Base-by-base conservation (phyloP, 1,284 basidiomycete genomes). In the Boletus sp. region DNA sequence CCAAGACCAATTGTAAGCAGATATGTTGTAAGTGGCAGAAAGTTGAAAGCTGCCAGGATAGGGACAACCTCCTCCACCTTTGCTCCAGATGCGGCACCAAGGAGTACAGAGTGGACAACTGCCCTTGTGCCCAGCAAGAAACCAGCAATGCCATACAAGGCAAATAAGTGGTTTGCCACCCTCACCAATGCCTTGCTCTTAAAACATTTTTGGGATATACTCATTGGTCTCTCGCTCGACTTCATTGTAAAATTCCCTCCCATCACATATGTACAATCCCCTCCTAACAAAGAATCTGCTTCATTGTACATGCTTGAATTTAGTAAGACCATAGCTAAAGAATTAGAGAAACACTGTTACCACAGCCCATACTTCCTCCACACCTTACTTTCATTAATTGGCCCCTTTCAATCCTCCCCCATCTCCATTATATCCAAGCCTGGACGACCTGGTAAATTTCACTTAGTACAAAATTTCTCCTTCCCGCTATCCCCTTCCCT, bases 81-180 rank as follows among this genome's bases (percentile, higher is more conserved):
- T 76, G 73, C 58, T 71, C 69, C 0, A 68, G 74, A 0, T 77
- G 73, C 37, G 64, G 66, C 0, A 35, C 60, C 1, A n/a, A 37
- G 1, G 37, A 31, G 19, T 73, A 76, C 31, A 66, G 74, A 23
- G 72, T 69, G n/a, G n/a, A n/a, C n/a, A n/a, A n/a, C n/a, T n/a
- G n/a, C n/a, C n/a, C n/a, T n/a, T n/a, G n/a, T n/a, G n/a, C 37
- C 31, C 21, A 73, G 75, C 33, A 66, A n/a, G 74, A 23, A 71
- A 69, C 56, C 67, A 71, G 23, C 23, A 21, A 69, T 69, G 0
- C 74, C 71, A 0, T 77, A 76, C 64, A 58, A 64, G 0, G 60
- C 61, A 65, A 1, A 60, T 17, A 0, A 77, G 74, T 72, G 55
- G 37, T 1, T 10, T 2, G 8, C 35, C 33, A 0, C 47, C 50